A percentile compares a stretch with the other conserved stretches of the same genome.
Conservation (phyloP, 352 stramenopile species). For the Phytophthora pseudosyringae region DNA sequence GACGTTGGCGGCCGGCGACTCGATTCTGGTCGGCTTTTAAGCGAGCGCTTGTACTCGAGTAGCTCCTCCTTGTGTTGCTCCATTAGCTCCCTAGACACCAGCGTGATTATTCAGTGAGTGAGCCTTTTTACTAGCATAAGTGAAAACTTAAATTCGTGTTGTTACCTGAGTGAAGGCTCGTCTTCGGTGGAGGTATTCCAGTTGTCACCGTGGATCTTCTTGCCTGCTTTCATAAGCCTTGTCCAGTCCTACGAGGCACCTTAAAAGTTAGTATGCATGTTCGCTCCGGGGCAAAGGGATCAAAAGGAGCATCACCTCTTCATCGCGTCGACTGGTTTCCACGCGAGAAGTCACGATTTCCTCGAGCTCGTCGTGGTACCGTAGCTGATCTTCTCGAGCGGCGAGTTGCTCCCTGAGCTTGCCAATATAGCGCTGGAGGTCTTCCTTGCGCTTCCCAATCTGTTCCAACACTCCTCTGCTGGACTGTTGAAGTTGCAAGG, state of each 20-base stretch:
- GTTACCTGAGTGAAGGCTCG: constrained; percentile 50
- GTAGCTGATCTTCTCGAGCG: constrained; percentile 60
- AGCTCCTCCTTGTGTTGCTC: constrained; percentile 78
- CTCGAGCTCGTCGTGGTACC: constrained; percentile 70
- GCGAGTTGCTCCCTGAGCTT: constrained; percentile 57
- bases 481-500: constrained; percentile 45
- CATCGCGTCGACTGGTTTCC: constrained; percentile 53
- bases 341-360: constrained; percentile 63
- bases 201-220: constrained; percentile 67
- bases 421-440: constrained; percentile 65
- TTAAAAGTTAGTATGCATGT: constrained; percentile 1
- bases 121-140: background rate
- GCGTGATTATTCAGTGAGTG: background rate
- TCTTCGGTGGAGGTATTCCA: constrained; percentile 51
- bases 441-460: constrained; percentile 66
- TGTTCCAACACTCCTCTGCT: constrained; percentile 46
- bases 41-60: constrained; percentile 57
- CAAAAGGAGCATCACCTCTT: constrained; percentile 40
- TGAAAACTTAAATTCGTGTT: background rate
- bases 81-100: constrained; percentile 58
- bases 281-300: background rate
- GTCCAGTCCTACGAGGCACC: constrained; percentile 56
- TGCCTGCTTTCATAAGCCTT: constrained; percentile 67
- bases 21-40: constrained; percentile 17
- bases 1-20: constrained; percentile 16